Evolutionary conservation across 805 yeast species (phyloP), one percentile per base, ranked within the genome.

Genomic region (Jamesozyma gamospora): DNA sequence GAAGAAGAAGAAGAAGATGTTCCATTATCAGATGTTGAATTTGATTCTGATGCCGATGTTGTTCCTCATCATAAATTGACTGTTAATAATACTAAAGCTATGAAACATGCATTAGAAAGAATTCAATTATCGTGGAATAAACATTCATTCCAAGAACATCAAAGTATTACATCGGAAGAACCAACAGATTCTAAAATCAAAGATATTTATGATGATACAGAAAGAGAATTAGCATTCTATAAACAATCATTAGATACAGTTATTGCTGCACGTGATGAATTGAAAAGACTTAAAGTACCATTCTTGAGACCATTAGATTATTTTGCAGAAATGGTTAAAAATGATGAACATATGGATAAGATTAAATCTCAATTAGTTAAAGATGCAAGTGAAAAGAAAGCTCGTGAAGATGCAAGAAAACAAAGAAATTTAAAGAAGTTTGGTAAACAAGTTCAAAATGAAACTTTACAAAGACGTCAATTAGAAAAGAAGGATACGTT

Each of bases 301-400:
- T 92, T 92, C 61, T 71, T 94, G 24, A 77, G 98, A 62, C 99
- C 99, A 28, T 67, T 75, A 54, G 98, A 92, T 60, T 92, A 85
- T 63, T 92, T 92, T 66, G 99, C 98, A 15, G 98, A 92, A 65
- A 92, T 92, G 98, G 84, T 87, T 44, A 92, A 92, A 68, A 80
- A 88, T 40, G 98, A 92, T 63, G 96, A 86, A 62, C 99, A 92
- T 64, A 92, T 92, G 98, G 96, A 86, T 56, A 84, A 77, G 64
- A 73, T 92, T 57, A 87, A 85, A 70, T 66, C 70, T 55, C 86
- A 84, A 64, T 71, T 90, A 51, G 70, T 87, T 33, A 72, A 76
- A 47, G 96, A 86, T 60, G 82, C 81, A 25, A 71, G 80, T 41
- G 82, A 81, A 60, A 85, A 85, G 76, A 83, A 82, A 64, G 95